Conservation (phyloP, 1,284 basidiomycete species). For the Rhizoctonia solani region DNA sequence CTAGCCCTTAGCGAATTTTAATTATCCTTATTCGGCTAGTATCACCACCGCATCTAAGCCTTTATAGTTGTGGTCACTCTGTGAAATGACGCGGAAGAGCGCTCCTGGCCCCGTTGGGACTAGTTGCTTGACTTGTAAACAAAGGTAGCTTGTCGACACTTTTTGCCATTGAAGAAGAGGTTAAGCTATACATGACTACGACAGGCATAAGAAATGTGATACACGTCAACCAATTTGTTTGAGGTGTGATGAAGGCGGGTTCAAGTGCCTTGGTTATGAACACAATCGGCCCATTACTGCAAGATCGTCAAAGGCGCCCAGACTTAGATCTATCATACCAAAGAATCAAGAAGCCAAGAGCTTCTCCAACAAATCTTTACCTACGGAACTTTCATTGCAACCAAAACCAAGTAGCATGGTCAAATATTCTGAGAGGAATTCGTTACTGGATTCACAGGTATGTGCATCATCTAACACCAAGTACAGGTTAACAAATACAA, state of each 20-base stretch:
- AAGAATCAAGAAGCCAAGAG: too few relatives aligned
- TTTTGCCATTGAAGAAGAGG: neutral
- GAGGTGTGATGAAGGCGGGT: neutral
- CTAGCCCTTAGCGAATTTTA: too few relatives aligned
- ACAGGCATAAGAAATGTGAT: conserved; percentile 3
- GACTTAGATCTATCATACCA: neutral
- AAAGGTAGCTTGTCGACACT: neutral
- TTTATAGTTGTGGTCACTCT: too few relatives aligned
- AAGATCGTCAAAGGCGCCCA: neutral
- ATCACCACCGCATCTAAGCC: too few relatives aligned
- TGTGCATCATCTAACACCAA: too few relatives aligned
- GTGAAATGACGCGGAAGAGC: neutral
- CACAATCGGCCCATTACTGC: neutral
- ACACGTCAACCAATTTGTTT: neutral
- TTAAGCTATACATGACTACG: neutral
- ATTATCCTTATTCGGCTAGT: too few relatives aligned
- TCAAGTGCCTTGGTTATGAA: neutral
- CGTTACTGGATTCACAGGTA: too few relatives aligned
- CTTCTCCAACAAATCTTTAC: too few relatives aligned
- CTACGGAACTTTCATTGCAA: too few relatives aligned
- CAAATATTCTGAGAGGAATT: too few relatives aligned
- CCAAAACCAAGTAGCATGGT: too few relatives aligned
- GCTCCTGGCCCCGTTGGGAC: neutral
- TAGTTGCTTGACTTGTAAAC: neutral
- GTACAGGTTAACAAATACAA: too few relatives aligned